Base-by-base conservation (phyloP, 441 rosid genomes). In the Pelargonium myrrhifolium region DNA sequence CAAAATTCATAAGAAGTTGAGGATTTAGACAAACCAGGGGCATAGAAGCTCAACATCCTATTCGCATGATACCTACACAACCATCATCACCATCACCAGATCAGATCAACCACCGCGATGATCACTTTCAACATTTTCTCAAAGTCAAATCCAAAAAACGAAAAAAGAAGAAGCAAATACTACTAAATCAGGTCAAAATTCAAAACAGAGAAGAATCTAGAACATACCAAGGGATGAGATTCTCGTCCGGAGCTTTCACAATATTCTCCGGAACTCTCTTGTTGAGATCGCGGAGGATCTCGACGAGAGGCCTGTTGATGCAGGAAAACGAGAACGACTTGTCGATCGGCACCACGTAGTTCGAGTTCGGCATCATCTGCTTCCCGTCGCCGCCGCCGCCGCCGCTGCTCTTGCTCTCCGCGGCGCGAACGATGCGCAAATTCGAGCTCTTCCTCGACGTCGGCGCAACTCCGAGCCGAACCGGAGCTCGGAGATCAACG, bases 201-300 rank as follows among this genome's bases (percentile, higher is more conserved):
- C 6, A 14, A 7, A 0, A 59, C 9, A 39, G 65, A 37, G 5
- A 60, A 58, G 1, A 56, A 22, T 17, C 24, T 9, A 17, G 21
- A 53, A 53, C 22, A 8, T 79, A 89, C 97, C 98, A 93, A n/a
- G 98, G 94, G 68, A 93, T 86, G 70, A 80, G 71, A 9, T 84
- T 80, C 24, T 84, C 78, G 55, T 56, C 55, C 28, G 75, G 72
- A 68, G 86, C 76, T 61, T 83, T 81, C 68, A 89, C 81, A 76
- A 89, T 87, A 72, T 90, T 90, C 24, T 90, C 96, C 53, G 98
- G 95, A 71, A 93, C 87, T 80, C 89, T 83, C 84, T 89, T 89
- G 74, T 93, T 93, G 76, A 93, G 96, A 70, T 93, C 98, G 4
- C 98, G 93, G 65, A 93, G 84, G 85, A 93, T 93, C 89, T 93